These are phyloP conservation scores for Fusarium sp. DNA, from an alignment of 2,329 filamentous ascomycete genomes.

Conservation along the genomic window DNA sequence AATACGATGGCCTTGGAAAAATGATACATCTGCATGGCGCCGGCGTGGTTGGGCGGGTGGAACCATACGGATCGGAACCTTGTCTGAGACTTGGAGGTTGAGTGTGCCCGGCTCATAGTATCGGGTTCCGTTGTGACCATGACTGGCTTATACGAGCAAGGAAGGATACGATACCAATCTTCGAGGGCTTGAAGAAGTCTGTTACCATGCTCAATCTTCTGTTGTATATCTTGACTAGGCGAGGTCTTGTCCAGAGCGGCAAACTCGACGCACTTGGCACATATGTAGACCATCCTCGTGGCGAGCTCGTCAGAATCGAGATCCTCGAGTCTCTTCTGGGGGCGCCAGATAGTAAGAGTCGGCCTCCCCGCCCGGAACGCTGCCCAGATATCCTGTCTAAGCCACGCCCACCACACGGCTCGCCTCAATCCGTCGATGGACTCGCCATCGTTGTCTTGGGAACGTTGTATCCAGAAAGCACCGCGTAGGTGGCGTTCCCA, in stretches of 20 bases:
- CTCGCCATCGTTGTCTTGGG: background rate
- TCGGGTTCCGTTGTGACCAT: background rate
- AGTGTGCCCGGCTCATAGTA: background rate
- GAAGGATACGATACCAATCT: background rate
- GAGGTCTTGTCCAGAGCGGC: background rate
- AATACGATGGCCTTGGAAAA: background rate
- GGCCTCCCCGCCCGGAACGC: background rate
- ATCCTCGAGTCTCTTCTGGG: background rate
- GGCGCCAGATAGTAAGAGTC: background rate
- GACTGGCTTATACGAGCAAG: background rate
- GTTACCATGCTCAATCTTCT: background rate
- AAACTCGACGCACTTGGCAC: background rate
- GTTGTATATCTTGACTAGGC: background rate
- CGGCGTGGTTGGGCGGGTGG: background rate
- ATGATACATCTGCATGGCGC: background rate
- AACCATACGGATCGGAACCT: background rate
- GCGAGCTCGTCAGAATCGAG: background rate
- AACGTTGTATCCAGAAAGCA: background rate
- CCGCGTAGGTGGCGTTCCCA: background rate
- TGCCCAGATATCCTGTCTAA: background rate
- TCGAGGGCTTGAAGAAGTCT: background rate
- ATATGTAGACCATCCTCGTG: background rate
- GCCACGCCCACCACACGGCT: background rate
- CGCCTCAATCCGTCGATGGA: background rate
- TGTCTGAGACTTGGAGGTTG: background rate